Base-by-base conservation (phyloP, 148 eudicot genomes). In the Fagopyrum esculentum region DNA sequence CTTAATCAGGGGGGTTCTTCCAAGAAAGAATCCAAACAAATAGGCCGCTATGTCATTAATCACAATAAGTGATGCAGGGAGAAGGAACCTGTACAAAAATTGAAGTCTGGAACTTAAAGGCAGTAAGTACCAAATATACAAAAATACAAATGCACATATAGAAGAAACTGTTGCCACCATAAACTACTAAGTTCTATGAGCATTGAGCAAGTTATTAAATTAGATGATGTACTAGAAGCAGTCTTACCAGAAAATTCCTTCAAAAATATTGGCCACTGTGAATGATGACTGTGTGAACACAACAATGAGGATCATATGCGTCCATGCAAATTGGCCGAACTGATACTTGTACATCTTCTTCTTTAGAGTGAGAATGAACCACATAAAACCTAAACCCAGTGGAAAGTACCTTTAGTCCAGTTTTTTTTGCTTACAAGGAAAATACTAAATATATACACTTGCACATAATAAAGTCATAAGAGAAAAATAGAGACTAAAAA, bases 321-420 rank as follows among this genome's bases (percentile, higher is more conserved):
- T 95, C 99, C 99, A 95, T 45, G 99, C 99, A 78, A 84, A 95
- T 77, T 95, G 98, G 78, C 98, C 87, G 83, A 95, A 92, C 77
- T 94, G 98, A 87, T 95, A 95, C 96, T 95, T 95, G 91, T 95
- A 95, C 96, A 92, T 84, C 89, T 92, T 92, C 88, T 91, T 92
- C 89, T 94, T 95, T 45, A 95, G 87, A 55, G 97, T 74, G 56
- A 95, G 93, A 79, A 92, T 95, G 86, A 95, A 95, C 98, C 98
- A 95, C 87, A 95, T 81, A 64, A 95, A 92, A 80, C 97, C 97
- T 95, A 87, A 69, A 70, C 15, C 44, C 79, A 68, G 69, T 59
- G 12, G 54, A 40, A 77, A 45, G 19, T 68, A 83, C 40, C 9
- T 68, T 75, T 47, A 89, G 73, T 70, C 8, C 10, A n/a, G 3